These are phyloP conservation scores for Tuber borchii DNA, from an alignment of 495 filamentous ascomycete genomes.

Conservation along the genomic window DNA sequence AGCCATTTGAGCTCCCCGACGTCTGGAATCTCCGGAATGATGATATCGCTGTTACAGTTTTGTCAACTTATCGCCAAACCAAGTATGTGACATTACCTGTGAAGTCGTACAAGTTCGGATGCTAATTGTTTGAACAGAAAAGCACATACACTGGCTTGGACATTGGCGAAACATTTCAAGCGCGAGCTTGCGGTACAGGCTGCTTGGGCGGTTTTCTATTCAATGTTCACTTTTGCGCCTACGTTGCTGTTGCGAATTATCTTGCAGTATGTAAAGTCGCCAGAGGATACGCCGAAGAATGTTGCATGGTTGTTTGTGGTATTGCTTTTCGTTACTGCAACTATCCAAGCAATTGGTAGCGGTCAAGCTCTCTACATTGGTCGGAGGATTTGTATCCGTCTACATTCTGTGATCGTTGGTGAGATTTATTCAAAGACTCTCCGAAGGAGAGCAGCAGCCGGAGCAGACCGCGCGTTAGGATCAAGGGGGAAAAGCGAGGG, in stretches of 20 bases:
- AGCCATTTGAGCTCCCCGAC: slow-evolving; percentile 70
- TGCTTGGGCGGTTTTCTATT: slow-evolving; percentile 67
- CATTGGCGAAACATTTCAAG: slow-evolving; percentile 78
- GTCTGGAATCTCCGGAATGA: slow-evolving; percentile 88
- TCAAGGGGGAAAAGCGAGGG: slow-evolving; percentile 45
- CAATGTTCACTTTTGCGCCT: slow-evolving; percentile 79
- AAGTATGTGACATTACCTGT: slow-evolving; percentile 24
- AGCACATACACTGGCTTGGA: slow-evolving; percentile 70
- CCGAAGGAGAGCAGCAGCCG: slow-evolving; percentile 79
- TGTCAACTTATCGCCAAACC: slow-evolving; percentile 71
- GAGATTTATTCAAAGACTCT: slow-evolving; percentile 97
- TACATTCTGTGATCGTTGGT: slow-evolving; percentile 91
- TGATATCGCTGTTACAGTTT: slow-evolving; percentile 73
- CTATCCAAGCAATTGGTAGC: slow-evolving; percentile 68
- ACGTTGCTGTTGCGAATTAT: slow-evolving; percentile 87
- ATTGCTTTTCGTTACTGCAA: slow-evolving; percentile 72
- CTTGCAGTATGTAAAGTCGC: slow-evolving; percentile 84
- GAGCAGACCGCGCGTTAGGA: slow-evolving; percentile 62
- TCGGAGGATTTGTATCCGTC: slow-evolving; percentile 82
- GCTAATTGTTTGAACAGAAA: slow-evolving; percentile 53
- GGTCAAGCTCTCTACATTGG: slow-evolving; percentile 90
- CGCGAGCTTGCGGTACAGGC: slow-evolving; percentile 69
- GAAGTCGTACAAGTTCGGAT: slow-evolving; percentile 2
- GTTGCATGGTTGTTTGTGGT: slow-evolving; percentile 96
- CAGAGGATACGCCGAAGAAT: slow-evolving; percentile 68